Percentiles rank a stretch among this genome's conserved stretches.
These are phyloP conservation scores for Circinella minor DNA, from an alignment of 371 early-diverging fungal genomes.

Conservation along the genomic window DNA sequence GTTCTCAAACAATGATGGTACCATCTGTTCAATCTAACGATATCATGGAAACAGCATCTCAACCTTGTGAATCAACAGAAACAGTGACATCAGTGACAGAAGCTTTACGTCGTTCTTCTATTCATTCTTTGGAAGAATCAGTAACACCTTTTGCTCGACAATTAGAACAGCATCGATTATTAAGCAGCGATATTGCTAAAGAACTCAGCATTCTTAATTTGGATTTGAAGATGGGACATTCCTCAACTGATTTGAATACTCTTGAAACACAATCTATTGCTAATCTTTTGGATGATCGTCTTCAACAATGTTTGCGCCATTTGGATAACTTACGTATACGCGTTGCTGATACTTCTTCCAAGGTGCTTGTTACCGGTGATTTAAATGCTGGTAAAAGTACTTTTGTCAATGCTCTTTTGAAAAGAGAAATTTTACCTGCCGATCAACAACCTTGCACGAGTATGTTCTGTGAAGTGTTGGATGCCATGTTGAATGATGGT, in stretches of 20 bases:
- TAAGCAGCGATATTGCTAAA: constrained; percentile 31
- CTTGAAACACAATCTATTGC: constrained; percentile 74
- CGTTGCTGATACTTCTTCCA: constrained; percentile 88
- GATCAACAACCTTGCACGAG: constrained; percentile 98
- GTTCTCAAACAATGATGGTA: constrained; percentile 40
- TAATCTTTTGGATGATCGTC: constrained; percentile 68
- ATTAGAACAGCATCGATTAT: constrained; percentile 30
- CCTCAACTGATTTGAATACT: constrained; percentile 48
- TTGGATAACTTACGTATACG: constrained; percentile 81
- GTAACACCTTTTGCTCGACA: constrained; percentile 21
- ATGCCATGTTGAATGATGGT: constrained; percentile 82
- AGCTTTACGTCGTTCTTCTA: constrained; percentile 34
- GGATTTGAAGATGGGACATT: constrained; percentile 69
- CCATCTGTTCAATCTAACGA: constrained; percentile 15
- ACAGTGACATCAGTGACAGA: constrained; percentile 33
- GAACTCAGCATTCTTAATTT: constrained; percentile 69
- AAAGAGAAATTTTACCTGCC: constrained; percentile 85
- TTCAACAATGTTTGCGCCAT: constrained; percentile 72
- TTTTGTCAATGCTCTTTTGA: constrained; percentile 93
- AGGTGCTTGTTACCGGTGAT: constrained; percentile 96
- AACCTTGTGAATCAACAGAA: constrained; percentile 27
- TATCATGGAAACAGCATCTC: constrained; percentile 40
- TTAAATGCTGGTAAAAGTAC: constrained; percentile 97
- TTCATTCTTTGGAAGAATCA: constrained; percentile 14
- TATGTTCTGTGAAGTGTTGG: constrained; percentile 92